phyloP scores from a whole-genome alignment of 2,329 filamentous ascomycete genomes.

The Penicillium vulpinum region DNA sequence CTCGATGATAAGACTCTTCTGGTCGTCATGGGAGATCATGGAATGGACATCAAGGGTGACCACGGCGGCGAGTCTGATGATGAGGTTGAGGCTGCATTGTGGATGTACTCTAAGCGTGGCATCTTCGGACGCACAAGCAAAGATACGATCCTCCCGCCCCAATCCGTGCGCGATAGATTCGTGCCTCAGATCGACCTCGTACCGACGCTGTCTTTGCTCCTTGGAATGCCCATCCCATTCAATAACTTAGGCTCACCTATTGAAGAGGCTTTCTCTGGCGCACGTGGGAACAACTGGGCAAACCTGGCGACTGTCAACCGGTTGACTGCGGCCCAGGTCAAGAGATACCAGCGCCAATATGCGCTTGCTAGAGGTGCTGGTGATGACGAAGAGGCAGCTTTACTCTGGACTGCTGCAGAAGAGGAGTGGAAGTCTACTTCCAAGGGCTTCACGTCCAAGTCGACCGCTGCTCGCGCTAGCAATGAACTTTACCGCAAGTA shows the following conservation, averaged over 20 bases:
- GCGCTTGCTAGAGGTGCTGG: constrained; percentile 69
- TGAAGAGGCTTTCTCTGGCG: constrained; percentile 83
- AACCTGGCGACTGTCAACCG: constrained; percentile 77
- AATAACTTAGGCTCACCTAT: constrained; percentile 94
- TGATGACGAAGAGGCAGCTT: constrained; percentile 56
- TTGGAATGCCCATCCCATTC: constrained; percentile 91
- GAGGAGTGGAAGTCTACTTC: constrained; percentile 52
- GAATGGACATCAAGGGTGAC: constrained; percentile 96
- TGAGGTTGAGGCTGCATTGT: constrained; percentile 89
- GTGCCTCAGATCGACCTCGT: constrained; percentile 89
- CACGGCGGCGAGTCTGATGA: constrained; percentile 98
- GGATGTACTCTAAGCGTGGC: constrained; percentile 94
- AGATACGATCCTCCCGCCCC: constrained; percentile 57
- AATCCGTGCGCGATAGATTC: constrained; percentile 71
- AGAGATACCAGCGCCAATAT: constrained; percentile 85
- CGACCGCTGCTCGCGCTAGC: constrained; percentile 42
- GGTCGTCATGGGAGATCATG: constrained; percentile 98
- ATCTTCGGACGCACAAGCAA: constrained; percentile 76
- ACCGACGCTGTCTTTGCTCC: constrained; percentile 80
- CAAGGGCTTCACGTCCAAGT: constrained; percentile 41
- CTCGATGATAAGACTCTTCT: constrained; percentile 85
- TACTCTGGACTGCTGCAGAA: constrained; percentile 62
- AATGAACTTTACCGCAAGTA: constrained; percentile 68
- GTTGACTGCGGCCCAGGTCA: constrained; percentile 79
- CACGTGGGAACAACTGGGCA: constrained; percentile 67